Evolutionary conservation across 257 asterid species (phyloP).

Genomic region (Marsdenia floribunda): DNA sequence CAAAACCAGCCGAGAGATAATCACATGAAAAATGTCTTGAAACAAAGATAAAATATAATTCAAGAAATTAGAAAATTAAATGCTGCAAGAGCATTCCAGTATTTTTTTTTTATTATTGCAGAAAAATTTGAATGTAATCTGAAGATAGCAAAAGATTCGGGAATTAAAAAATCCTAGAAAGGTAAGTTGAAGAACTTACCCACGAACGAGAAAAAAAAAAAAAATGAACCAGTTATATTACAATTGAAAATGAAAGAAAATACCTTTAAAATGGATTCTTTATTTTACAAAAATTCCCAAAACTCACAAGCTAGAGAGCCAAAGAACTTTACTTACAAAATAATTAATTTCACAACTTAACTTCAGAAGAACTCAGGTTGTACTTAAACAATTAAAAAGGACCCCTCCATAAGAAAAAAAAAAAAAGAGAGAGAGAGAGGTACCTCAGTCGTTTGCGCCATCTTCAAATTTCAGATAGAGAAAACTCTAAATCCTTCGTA

Average conservation of each 20-base stretch:
- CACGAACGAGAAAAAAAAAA: neutral
- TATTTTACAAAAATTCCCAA: neutral
- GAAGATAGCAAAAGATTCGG: neutral
- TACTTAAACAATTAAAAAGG: neutral
- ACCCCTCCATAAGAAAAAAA: neutral
- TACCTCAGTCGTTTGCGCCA: slow-evolving; percentile 17
- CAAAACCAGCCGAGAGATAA: neutral
- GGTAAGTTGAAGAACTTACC: neutral
- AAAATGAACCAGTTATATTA: neutral
- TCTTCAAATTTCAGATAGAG: slow-evolving; percentile 2
- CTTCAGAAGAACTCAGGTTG: neutral
- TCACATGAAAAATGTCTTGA: neutral
- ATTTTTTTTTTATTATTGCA: neutral
- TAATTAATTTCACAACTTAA: neutral
- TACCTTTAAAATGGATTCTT: neutral
- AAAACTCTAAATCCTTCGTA: neutral
- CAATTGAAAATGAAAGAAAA: neutral
- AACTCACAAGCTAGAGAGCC: neutral
- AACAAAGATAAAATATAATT: neutral
- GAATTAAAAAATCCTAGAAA: neutral
- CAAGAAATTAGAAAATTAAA: neutral
- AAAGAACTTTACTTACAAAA: neutral
- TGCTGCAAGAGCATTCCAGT: neutral
- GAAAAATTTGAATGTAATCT: neutral
- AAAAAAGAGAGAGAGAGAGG: neutral